Conservation (phyloP, 148 eudicot genomes). For the Amaranthus palmeri region DNA sequence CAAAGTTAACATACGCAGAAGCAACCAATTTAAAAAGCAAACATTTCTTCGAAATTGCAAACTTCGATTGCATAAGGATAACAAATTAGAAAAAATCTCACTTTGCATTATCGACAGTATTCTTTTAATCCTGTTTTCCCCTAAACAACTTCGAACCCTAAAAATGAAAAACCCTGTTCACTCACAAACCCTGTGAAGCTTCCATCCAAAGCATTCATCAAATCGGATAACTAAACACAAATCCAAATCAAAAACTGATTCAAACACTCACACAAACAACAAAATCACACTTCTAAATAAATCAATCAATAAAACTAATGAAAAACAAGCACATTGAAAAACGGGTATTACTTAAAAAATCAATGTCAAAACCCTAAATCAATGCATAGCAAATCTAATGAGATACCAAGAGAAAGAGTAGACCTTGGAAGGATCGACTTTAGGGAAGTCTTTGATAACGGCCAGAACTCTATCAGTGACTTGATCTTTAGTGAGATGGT, state of each 20-base stretch:
- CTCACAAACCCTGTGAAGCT: neutral
- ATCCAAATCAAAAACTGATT: constrained; percentile 1
- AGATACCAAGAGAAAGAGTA: constrained; percentile 4
- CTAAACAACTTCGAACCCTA: too few relatives aligned
- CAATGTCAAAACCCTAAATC: neutral
- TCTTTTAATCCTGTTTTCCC: too few relatives aligned
- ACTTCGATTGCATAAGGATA: too few relatives aligned
- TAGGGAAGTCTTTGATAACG: constrained; percentile 82
- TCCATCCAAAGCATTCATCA: too few relatives aligned
- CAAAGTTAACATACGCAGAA: too few relatives aligned
- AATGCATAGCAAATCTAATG: neutral
- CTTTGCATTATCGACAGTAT: too few relatives aligned
- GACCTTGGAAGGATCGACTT: constrained; percentile 91
- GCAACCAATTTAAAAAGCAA: too few relatives aligned
- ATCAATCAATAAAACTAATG: neutral
- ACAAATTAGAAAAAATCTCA: too few relatives aligned
- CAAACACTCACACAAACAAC: neutral
- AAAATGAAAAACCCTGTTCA: too few relatives aligned
- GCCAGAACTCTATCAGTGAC: constrained; percentile 71
- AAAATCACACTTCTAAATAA: neutral
- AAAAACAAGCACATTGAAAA: neutral
- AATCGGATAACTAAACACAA: neutral
- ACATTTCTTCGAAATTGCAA: too few relatives aligned
- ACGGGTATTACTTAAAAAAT: neutral
- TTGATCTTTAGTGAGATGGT: constrained; percentile 63